Evolutionary conservation across 2,329 filamentous ascomycete species (phyloP).

Genomic region (Venturia nashicola): DNA sequence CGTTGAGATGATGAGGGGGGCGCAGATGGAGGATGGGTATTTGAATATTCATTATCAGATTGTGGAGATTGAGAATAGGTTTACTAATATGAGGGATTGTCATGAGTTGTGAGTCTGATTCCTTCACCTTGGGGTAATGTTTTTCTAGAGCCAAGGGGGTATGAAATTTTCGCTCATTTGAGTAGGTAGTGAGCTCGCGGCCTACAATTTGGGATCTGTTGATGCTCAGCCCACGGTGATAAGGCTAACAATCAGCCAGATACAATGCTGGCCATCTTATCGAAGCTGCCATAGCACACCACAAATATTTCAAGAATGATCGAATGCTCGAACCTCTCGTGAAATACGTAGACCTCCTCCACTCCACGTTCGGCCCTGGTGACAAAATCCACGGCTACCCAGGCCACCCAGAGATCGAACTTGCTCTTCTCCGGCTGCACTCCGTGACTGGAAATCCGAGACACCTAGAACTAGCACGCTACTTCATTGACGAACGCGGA

Average conservation of each 20-base stretch:
- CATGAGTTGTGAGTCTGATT: conserved; percentile 41
- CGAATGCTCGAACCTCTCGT: conserved; percentile 39
- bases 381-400: conserved; percentile 46
- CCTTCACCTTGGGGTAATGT: too few relatives aligned
- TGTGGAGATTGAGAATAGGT: conserved; percentile 42
- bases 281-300: conserved; percentile 46
- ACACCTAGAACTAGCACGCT: conserved; percentile 37
- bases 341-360: conserved; percentile 43
- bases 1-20: conserved; percentile 43
- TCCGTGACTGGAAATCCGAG: conserved; percentile 26
- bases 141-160: too few relatives aligned
- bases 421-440: conserved; percentile 36
- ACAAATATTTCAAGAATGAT: conserved; percentile 39
- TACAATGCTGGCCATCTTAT: conserved; percentile 52
- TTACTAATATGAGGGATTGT: conserved; percentile 47
- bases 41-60: conserved; percentile 52
- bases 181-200: neutral
- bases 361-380: conserved; percentile 38
- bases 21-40: conserved; percentile 49
- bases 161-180: neutral
- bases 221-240: neutral
- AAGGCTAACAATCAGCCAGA: conserved; percentile 17
- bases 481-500: conserved; percentile 47
- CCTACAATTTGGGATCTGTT: too few relatives aligned
- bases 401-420: conserved; percentile 45